These are phyloP conservation scores for Mycena vitilis DNA, from an alignment of 768 basidiomycete genomes.

Conservation along the genomic window DNA sequence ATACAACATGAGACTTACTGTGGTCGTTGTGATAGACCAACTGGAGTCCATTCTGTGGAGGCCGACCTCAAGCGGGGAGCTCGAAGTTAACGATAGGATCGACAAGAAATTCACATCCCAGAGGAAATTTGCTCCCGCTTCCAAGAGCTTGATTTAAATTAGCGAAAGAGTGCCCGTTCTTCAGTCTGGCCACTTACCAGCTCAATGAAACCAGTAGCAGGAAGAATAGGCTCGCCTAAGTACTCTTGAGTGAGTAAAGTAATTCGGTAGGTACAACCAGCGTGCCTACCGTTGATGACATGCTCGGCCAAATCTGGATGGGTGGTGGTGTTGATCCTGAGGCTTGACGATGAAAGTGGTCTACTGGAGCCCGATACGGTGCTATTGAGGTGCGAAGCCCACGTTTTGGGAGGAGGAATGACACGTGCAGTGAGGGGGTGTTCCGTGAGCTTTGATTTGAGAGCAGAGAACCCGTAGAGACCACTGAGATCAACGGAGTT, in stretches of 20 bases:
- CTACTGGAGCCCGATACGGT: neutral
- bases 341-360: neutral
- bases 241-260: neutral
- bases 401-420: neutral
- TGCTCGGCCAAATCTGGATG: conserved; percentile 12
- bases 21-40: conserved; percentile 22
- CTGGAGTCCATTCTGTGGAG: conserved; percentile 8
- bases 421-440: conserved; percentile 4
- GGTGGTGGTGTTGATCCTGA: neutral
- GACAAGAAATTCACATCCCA: conserved; percentile 26
- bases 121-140: conserved; percentile 25
- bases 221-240: conserved; percentile 6
- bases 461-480: conserved; percentile 8
- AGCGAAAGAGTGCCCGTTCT: too few relatives aligned
- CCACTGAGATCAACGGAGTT: conserved; percentile 16
- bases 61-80: conserved; percentile 5
- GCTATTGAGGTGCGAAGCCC: neutral
- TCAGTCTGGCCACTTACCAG: neutral
- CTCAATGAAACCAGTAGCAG: conserved; percentile 12
- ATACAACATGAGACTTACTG: conserved; percentile 6
- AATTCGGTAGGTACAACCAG: neutral
- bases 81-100: conserved; percentile 12
- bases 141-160: conserved; percentile 8
- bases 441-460: conserved; percentile 8
- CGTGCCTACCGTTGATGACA: conserved; percentile 6